A percentile compares a stretch with the other conserved stretches of the same genome.
phyloP scores from a whole-genome alignment of 2,329 filamentous ascomycete species.

The Cytospora mali region DNA sequence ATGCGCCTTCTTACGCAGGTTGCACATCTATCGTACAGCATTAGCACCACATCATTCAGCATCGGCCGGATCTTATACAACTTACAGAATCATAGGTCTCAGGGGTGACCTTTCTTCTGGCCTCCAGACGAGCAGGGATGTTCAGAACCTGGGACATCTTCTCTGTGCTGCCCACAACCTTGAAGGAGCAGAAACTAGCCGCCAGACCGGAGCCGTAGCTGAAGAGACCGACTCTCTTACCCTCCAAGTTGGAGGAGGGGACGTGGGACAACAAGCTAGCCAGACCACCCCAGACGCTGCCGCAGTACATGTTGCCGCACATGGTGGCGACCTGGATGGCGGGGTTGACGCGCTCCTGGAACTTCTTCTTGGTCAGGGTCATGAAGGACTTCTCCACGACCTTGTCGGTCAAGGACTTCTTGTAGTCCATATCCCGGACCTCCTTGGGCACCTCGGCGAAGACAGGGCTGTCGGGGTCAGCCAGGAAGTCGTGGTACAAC shows the following conservation, averaged over 20 bases:
- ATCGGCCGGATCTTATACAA: slow-evolving; percentile 23
- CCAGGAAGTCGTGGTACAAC: slow-evolving; percentile 83
- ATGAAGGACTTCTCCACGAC: slow-evolving; percentile 86
- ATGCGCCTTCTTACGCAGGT: slow-evolving; percentile 80
- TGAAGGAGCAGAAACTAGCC: slow-evolving; percentile 73
- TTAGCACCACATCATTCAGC: background rate
- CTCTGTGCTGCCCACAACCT: slow-evolving; percentile 70
- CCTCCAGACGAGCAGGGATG: slow-evolving; percentile 68
- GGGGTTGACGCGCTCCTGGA: slow-evolving; percentile 75
- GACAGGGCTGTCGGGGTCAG: slow-evolving; percentile 64
- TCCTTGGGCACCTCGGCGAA: slow-evolving; percentile 78
- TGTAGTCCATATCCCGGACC: slow-evolving; percentile 76
- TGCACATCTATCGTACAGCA: slow-evolving; percentile 63
- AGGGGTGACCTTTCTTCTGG: slow-evolving; percentile 67
- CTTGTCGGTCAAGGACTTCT: slow-evolving; percentile 79
- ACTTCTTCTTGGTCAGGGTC: slow-evolving; percentile 80
- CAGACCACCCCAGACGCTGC: slow-evolving; percentile 76
- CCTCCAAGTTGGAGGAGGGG: slow-evolving; percentile 63
- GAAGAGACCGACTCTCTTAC: slow-evolving; percentile 76
- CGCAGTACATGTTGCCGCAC: slow-evolving; percentile 71
- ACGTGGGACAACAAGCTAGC: slow-evolving; percentile 69
- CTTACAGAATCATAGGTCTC: slow-evolving; percentile 74
- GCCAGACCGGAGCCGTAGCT: slow-evolving; percentile 79
- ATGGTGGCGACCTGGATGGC: slow-evolving; percentile 76
- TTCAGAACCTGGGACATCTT: slow-evolving; percentile 68